Base-by-base conservation (phyloP, 148 eudicot genomes). In the Rhododendron henanense region DNA sequence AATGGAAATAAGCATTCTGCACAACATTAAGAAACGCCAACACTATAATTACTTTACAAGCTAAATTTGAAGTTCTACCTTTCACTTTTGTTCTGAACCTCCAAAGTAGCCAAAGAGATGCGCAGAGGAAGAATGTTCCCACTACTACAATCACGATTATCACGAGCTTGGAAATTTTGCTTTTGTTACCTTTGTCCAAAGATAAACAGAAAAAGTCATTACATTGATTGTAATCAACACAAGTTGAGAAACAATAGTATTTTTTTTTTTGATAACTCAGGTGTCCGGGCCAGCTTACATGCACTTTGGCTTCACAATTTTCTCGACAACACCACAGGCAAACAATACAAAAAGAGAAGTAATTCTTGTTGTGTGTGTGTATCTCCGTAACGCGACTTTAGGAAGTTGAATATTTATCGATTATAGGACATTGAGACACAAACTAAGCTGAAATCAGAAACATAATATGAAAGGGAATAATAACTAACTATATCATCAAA, bases 21-120 rank as follows among this genome's bases (percentile, higher is more conserved):
- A 71, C 1, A 71, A 71, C 5, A 11, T 13, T 28, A 71, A 14
- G 9, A 28, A 55, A 71, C 4, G 39, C 16, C 18, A 31, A 33
- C 19, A 14, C 7, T 31, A 14, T 6, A 31, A 31, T 4, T 25
- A 67, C 33, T 71, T 71, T 1, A 71, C 19, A 13, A 71, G 39
- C 8, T 31, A 2, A 71, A 71, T 14, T 75, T 44, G n/a, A 39
- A 81, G 61, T 23, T 84, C 59, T 89, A 93, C 95, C 92, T 78
- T 78, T 74, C 35, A 61, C 5, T 83, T 88, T 85, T 21, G 69
- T 15, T 79, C 81, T 65, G 33, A 81, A 86, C 90, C 84, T 88
- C 87, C 91, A 85, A 16, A 90, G 37, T 79, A 89, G 84, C 87
- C 91, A 79, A 67, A 86, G 81, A 9, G 75, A 25, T 44, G 88